Conservation (phyloP, 2,329 filamentous ascomycete species). For the Fusarium lateritium region DNA sequence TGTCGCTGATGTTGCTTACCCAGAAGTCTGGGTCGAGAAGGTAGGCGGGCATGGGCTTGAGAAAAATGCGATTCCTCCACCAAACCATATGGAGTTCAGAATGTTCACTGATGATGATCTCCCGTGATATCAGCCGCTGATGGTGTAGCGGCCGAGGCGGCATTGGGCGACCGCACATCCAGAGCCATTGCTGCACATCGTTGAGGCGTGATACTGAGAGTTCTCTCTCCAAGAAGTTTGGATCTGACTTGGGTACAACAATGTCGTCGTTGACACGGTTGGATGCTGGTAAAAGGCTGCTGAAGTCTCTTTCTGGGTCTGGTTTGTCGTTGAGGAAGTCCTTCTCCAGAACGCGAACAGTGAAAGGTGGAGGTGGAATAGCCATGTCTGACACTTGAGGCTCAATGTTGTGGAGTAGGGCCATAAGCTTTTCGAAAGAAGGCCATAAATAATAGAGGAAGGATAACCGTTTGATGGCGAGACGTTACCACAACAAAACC, state of each 20-base stretch:
- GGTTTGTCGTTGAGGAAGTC: neutral
- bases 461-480: too few species aligned
- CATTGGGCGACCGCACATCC: slow-evolving; percentile 47
- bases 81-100: slow-evolving; percentile 59
- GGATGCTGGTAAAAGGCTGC: slow-evolving; percentile 26
- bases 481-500: neutral
- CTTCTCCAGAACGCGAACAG: slow-evolving; percentile 20
- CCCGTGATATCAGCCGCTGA: slow-evolving; percentile 52
- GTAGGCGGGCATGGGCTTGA: slow-evolving; percentile 60
- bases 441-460: slow-evolving; percentile 8
- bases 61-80: slow-evolving; percentile 55
- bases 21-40: slow-evolving; percentile 57
- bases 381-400: slow-evolving; percentile 11
- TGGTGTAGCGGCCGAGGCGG: slow-evolving; percentile 58
- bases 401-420: neutral
- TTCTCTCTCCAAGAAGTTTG: slow-evolving; percentile 36
- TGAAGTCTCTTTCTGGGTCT: neutral
- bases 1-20: slow-evolving; percentile 49
- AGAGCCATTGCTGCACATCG: slow-evolving; percentile 39
- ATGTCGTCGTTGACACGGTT: slow-evolving; percentile 37
- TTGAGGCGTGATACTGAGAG: slow-evolving; percentile 37
- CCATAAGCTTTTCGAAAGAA: neutral
- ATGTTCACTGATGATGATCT: slow-evolving; percentile 56
- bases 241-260: slow-evolving; percentile 28
- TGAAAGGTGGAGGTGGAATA: slow-evolving; percentile 30